Conservation (phyloP, 2,329 filamentous ascomycete species). For the Diaporthe citrichinensis region DNA sequence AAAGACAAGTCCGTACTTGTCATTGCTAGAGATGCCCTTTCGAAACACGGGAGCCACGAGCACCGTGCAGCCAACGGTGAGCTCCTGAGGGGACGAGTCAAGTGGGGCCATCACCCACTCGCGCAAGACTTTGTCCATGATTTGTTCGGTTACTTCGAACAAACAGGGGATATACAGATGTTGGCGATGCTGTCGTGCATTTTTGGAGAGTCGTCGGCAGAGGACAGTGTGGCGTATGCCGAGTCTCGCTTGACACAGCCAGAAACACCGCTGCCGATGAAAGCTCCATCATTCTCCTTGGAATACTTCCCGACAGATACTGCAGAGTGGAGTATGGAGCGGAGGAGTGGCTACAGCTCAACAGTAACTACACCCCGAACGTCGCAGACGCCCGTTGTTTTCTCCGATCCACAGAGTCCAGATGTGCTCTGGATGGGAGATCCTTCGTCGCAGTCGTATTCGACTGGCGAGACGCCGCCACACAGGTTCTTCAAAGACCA, state of each 20-base stretch:
- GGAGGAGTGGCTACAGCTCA: constrained; percentile 67
- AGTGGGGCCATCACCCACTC: constrained; percentile 77
- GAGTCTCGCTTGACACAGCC: constrained; percentile 70
- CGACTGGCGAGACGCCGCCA: constrained; percentile 74
- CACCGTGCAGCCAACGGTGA: constrained; percentile 38
- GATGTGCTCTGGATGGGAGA: constrained; percentile 68
- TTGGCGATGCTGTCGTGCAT: constrained; percentile 79
- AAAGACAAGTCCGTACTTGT: constrained; percentile 75
- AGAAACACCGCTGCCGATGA: constrained; percentile 75
- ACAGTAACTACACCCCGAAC: constrained; percentile 70
- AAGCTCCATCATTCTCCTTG: constrained; percentile 75
- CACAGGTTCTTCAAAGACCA: constrained; percentile 59
- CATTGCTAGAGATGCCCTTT: constrained; percentile 74
- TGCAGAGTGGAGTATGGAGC: constrained; percentile 66
- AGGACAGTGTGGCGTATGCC: constrained; percentile 70
- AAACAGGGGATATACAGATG: constrained; percentile 76
- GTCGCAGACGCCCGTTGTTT: constrained; percentile 68
- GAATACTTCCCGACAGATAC: constrained; percentile 76
- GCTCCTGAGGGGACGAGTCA: constrained; percentile 70
- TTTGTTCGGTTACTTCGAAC: constrained; percentile 75
- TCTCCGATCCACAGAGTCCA: constrained; percentile 70
- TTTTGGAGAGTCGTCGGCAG: constrained; percentile 72
- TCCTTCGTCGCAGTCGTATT: constrained; percentile 70
- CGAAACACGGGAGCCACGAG: constrained; percentile 53
- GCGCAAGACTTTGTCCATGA: constrained; percentile 73